Conservation (phyloP, 768 basidiomycete genomes). For the Trametes cingulata region DNA sequence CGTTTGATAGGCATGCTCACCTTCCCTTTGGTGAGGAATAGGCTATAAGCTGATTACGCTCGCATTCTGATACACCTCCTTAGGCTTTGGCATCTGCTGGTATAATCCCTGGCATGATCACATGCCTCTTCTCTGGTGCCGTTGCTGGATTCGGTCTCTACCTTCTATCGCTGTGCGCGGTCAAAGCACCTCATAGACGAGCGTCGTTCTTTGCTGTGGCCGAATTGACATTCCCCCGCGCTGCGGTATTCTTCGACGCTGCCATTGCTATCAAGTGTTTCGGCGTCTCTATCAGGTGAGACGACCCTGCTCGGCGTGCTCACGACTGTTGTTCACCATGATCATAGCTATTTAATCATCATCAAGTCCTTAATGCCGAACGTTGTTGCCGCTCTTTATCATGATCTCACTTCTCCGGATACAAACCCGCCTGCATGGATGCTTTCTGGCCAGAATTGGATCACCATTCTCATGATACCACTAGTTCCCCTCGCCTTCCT, state of each 20-base stretch:
- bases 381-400: conserved; percentile 81
- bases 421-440: conserved; percentile 75
- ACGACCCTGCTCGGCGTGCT: not conserved
- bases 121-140: conserved; percentile 77
- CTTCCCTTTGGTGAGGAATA: conserved; percentile 68
- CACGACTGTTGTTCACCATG: not conserved
- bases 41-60: not conserved
- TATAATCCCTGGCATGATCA: conserved; percentile 85
- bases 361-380: conserved; percentile 92
- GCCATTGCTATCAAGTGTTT: conserved; percentile 97
- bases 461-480: conserved; percentile 72
- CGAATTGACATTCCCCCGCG: conserved; percentile 85
- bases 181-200: conserved; percentile 67
- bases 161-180: conserved; percentile 82
- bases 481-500: conserved; percentile 84
- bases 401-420: conserved; percentile 66
- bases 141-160: conserved; percentile 87
- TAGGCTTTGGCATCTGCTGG: conserved; percentile 92
- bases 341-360: conserved; percentile 79
- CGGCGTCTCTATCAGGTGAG: conserved; percentile 89
- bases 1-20: conserved; percentile 73
- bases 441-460: conserved; percentile 79
- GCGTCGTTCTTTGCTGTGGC: conserved; percentile 85
- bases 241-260: conserved; percentile 86
- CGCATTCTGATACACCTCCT: not conserved